phyloP scores from a whole-genome alignment of 768 basidiomycete genomes.

The Boletus insuetus region DNA sequence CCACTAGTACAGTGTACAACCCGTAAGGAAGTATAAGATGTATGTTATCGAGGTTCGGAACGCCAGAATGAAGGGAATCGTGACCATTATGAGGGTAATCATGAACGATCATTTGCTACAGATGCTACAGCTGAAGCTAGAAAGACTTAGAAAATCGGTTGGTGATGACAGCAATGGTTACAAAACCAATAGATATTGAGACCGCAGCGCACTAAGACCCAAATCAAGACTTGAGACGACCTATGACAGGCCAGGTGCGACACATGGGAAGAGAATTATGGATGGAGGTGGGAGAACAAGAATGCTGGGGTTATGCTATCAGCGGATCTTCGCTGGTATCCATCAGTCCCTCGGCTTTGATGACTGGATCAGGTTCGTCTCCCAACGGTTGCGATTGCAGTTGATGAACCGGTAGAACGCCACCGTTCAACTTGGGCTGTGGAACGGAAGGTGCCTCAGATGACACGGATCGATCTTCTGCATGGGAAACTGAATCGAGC shows the following conservation, averaged over 20 bases:
- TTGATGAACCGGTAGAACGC: conserved; percentile 46
- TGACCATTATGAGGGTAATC: conserved; percentile 35
- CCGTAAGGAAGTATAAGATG: conserved; percentile 37
- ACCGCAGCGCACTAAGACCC: conserved; percentile 22
- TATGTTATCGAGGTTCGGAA: conserved; percentile 32
- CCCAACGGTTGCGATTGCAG: conserved; percentile 49
- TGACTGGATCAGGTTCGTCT: conserved; percentile 51
- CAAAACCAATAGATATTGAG: conserved; percentile 33
- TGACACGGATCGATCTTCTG: conserved; percentile 22
- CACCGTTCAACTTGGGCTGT: conserved; percentile 46
- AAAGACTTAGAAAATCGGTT: conserved; percentile 19
- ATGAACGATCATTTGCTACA: conserved; percentile 34
- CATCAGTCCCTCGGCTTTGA: conserved; percentile 62
- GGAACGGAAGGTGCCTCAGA: conserved; percentile 49
- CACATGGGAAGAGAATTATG: conserved; percentile 8
- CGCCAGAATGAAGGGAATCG: conserved; percentile 28
- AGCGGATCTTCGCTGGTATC: conserved; percentile 63
- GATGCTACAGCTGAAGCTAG: conserved; percentile 30
- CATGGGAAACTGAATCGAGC: conserved; percentile 20
- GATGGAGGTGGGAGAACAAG: background rate
- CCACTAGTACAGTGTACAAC: conserved; percentile 34
- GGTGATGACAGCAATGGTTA: conserved; percentile 28
- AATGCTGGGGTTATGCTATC: conserved; percentile 30
- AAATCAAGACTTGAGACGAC: conserved; percentile 15
- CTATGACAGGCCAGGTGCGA: conserved; percentile 7